Evolutionary conservation across 257 asterid species (phyloP), one percentile per base, ranked within the genome.

Genomic region (Nicotiana sylvestris): DNA sequence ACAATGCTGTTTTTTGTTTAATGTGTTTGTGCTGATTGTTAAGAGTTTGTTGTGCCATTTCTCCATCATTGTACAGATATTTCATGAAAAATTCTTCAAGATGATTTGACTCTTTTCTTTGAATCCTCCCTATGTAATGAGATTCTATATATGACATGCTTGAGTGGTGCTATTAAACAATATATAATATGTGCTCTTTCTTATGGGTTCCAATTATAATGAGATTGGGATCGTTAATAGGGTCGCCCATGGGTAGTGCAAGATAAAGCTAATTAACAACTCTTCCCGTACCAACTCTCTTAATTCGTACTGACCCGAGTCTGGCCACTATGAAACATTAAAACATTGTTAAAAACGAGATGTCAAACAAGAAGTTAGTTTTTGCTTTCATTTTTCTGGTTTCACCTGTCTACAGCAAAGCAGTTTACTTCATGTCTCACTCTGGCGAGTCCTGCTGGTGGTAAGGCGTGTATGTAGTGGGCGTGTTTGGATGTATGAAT

Each of bases 61-160:
- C 46, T 51, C 27, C 64, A 15, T 27, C 64, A 15, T 11, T 51
- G 80, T 76, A 76, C 80, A 76, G 43, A 46, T 15, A 67, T 76
- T 76, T 51, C 64, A 51, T 74, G 39, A 69, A 27, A 49, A 74
- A 15, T 27, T 51, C 39, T 46, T 72, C 62, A 27, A 15, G 29
- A 61, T 25, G 62, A 33, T 27, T 5, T 0, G 15, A 25, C 46
- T 51, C 80, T 74, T 8, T 49, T 29, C 64, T 74, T 15, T 74
- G 64, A 25, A 35, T 76, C 29, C 62, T 74, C 80, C 80, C 27
- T 49, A 76, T 51, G 80, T 76, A 76, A 76, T 51, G 80, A 51
- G 46, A 29, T 29, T 51, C 4, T 76, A 9, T 9, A 9, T 43
- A n/a, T 49, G 27, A 15, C 61, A 72, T 46, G 58, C 16, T 74